Conservation (phyloP, 768 basidiomycete genomes). For the Tylopilus subfusipes region DNA sequence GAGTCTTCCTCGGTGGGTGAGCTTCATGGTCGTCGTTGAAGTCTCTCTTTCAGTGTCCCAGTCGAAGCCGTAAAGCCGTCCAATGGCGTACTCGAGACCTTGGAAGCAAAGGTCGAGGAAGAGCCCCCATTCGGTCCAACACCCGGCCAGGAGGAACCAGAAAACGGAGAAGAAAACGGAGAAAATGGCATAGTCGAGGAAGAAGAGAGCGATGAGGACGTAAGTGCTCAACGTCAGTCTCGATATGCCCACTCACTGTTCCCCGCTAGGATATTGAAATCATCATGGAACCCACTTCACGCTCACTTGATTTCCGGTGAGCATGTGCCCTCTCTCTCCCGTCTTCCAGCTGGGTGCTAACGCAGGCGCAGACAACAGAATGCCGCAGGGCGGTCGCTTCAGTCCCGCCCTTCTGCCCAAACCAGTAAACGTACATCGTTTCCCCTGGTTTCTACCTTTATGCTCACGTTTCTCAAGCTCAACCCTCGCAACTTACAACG, state of each 20-base stretch:
- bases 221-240: conserved; percentile 24
- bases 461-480: conserved; percentile 21
- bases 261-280: conserved; percentile 75
- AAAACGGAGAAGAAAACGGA: conserved; percentile 27
- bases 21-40: conserved; percentile 18
- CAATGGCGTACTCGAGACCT: conserved; percentile 48
- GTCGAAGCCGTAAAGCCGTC: conserved; percentile 42
- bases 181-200: conserved; percentile 43
- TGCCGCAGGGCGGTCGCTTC: conserved; percentile 29
- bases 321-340: conserved; percentile 11
- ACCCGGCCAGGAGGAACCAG: conserved; percentile 21
- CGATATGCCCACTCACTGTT: conserved; percentile 2
- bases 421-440: conserved; percentile 28
- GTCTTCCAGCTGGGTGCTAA: not conserved
- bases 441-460: not conserved
- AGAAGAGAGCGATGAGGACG: conserved; percentile 48
- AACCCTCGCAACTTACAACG: conserved; percentile 65
- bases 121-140: conserved; percentile 31
- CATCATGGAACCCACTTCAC: conserved; percentile 76
- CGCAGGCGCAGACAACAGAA: conserved; percentile 33
- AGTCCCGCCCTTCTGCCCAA: conserved; percentile 32
- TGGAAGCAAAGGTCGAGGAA: conserved; percentile 45
- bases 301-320: conserved; percentile 74
- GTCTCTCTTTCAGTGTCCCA: conserved; percentile 32
- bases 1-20: conserved; percentile 41